These are phyloP conservation scores for Cystofilobasidium macerans DNA, from an alignment of 768 basidiomycete species.

Conservation along the genomic window DNA sequence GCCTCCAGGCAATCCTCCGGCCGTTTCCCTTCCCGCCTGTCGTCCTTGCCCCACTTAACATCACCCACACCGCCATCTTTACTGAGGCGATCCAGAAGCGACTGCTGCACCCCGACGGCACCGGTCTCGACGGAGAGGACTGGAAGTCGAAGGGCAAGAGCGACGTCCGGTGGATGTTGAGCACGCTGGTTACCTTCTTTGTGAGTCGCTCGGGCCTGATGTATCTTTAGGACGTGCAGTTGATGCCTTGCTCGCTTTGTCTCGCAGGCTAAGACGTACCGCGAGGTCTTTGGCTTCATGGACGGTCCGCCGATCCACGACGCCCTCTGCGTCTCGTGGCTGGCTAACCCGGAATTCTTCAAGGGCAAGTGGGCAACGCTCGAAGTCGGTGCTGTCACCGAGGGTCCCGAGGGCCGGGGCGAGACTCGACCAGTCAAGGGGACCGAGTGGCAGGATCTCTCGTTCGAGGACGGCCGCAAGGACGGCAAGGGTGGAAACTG, in stretches of 20 bases:
- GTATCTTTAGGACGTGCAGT: too few species aligned
- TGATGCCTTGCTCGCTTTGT: too few species aligned
- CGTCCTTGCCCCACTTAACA: conserved; percentile 48
- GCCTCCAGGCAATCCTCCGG: conserved; percentile 19
- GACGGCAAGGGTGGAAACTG: conserved; percentile 13
- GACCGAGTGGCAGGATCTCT: conserved; percentile 4
- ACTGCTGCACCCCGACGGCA: conserved; percentile 41
- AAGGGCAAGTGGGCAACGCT: conserved; percentile 16
- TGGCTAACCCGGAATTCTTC: conserved; percentile 19
- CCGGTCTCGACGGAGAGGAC: conserved; percentile 8
- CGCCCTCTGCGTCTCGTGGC: conserved; percentile 37
- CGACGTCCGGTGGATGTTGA: conserved; percentile 26
- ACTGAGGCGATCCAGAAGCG: conserved; percentile 47
- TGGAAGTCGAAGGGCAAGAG: conserved; percentile 8
- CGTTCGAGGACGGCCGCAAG: background rate
- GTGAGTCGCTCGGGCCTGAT: conserved; percentile 54
- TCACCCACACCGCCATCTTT: conserved; percentile 75
- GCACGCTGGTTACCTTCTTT: conserved; percentile 35
- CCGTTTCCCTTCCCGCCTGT: conserved; percentile 48
- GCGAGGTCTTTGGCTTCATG: conserved; percentile 64
- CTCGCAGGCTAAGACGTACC: conserved; percentile 54
- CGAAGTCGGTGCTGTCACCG: conserved; percentile 1
- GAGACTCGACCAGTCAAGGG: conserved; percentile 16
- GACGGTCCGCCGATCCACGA: conserved; percentile 82
- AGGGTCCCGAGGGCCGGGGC: conserved; percentile 9